Percentiles rank a stretch among this genome's conserved stretches.
Conservation (phyloP, 106 monocot genomes). For the Gastrodia elata region DNA sequence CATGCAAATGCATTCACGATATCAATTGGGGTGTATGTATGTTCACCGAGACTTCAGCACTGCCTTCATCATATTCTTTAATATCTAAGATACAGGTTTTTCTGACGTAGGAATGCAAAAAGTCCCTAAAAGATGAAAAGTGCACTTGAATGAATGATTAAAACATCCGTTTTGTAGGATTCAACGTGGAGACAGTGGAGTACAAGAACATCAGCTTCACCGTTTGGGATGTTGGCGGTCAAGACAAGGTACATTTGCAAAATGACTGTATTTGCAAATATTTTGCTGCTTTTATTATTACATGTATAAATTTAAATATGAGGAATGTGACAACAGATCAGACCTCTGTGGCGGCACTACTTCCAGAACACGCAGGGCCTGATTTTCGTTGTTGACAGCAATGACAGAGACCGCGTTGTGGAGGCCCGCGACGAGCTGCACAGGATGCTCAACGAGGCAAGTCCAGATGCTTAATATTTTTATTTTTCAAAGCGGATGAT, state of each 20-base stretch:
- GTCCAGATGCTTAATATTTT: neutral
- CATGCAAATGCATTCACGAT: no score
- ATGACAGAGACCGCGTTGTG: conserved; percentile 21
- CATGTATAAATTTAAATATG: no score
- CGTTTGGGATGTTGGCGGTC: conserved; percentile 25
- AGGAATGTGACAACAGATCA: conserved; percentile 12
- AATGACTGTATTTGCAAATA: no score
- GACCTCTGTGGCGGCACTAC: conserved; percentile 26
- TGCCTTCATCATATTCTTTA: no score
- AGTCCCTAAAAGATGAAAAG: no score
- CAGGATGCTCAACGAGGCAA: conserved; percentile 24
- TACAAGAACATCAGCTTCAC: conserved; percentile 30
- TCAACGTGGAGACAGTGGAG: conserved; percentile 27
- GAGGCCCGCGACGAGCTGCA: conserved; percentile 22
- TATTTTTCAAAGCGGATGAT: no score
- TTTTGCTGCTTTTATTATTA: no score
- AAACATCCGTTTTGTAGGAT: conserved; percentile 10
- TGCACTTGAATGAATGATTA: no score
- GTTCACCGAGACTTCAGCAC: no score
- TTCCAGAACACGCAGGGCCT: conserved; percentile 27
- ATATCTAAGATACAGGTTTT: no score
- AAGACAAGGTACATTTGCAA: conserved; percentile 23
- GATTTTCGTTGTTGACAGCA: conserved; percentile 24
- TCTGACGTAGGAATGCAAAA: no score
- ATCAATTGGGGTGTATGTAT: no score